phyloP scores from a whole-genome alignment of 495 filamentous ascomycete genomes.

The Trichoderma gamsii region DNA sequence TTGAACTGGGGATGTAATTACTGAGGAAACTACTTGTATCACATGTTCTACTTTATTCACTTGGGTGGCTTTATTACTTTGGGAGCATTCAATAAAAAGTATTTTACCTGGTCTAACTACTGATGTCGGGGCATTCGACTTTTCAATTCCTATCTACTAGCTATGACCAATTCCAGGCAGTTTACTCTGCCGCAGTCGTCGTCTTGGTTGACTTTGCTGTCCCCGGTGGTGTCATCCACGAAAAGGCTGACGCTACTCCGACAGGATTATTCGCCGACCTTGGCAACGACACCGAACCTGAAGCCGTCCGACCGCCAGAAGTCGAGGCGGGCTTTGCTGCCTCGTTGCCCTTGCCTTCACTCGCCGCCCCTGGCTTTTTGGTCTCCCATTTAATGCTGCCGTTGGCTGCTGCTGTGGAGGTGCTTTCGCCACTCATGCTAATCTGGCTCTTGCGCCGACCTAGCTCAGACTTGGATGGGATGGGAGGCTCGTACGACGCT shows the following conservation, averaged over 20 bases:
- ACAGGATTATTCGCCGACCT: conserved; percentile 57
- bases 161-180: no score
- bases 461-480: conserved; percentile 28
- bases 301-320: conserved; percentile 26
- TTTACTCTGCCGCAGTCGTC: conserved; percentile 31
- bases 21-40: no score
- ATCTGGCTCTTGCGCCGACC: conserved; percentile 36
- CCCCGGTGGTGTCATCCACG: conserved; percentile 60
- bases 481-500: conserved; percentile 39
- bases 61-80: not conserved
- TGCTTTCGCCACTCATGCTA: conserved; percentile 24
- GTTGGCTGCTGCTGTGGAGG: conserved; percentile 26
- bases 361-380: conserved; percentile 29
- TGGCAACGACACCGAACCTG: conserved; percentile 26
- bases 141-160: not conserved
- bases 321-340: conserved; percentile 22
- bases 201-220: conserved; percentile 30
- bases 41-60: not conserved
- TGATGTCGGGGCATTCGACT: not conserved
- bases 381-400: conserved; percentile 34
- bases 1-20: conserved; percentile 28
- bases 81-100: not conserved
- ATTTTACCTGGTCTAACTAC: not conserved
- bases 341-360: conserved; percentile 3
- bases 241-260: conserved; percentile 89